phyloP scores from a whole-genome alignment of 2,329 filamentous ascomycete species.

The Alternaria brassicae region DNA sequence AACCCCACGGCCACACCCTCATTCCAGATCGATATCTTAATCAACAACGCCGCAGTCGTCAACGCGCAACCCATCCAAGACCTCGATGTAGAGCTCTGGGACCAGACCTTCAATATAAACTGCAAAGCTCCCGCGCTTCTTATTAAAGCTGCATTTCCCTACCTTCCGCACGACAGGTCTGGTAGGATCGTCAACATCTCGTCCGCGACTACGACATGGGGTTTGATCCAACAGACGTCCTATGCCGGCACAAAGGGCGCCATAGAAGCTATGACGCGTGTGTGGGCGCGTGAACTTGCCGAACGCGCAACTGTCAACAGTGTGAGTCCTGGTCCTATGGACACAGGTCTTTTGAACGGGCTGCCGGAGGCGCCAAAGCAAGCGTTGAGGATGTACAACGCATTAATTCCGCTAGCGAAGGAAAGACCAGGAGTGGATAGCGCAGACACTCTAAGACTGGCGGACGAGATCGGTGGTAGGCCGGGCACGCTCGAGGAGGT shows the following conservation, averaged over 20 bases:
- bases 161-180: conserved; percentile 10
- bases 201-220: conserved; percentile 15
- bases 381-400: conserved; percentile 12
- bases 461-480: conserved; percentile 11
- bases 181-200: conserved; percentile 16
- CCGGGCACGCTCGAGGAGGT: conserved; percentile 15
- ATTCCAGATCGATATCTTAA: conserved; percentile 15
- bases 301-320: conserved; percentile 14
- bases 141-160: conserved; percentile 10
- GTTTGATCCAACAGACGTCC: conserved; percentile 13
- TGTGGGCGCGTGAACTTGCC: conserved; percentile 12
- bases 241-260: conserved; percentile 14
- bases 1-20: conserved; percentile 2
- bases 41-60: conserved; percentile 13
- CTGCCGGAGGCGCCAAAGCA: conserved; percentile 7
- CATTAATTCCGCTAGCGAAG: conserved; percentile 8
- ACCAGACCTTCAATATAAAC: conserved; percentile 14
- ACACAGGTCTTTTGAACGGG: conserved; percentile 11
- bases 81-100: conserved; percentile 11
- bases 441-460: conserved; percentile 6
- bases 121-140: conserved; percentile 16
- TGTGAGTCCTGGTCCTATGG: conserved; percentile 12
- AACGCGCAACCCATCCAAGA: conserved; percentile 14
- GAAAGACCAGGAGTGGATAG: conserved; percentile 11
- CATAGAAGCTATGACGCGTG: conserved; percentile 15